Conservation (phyloP, 179 eudicot species). For the Spergularia azorica region DNA sequence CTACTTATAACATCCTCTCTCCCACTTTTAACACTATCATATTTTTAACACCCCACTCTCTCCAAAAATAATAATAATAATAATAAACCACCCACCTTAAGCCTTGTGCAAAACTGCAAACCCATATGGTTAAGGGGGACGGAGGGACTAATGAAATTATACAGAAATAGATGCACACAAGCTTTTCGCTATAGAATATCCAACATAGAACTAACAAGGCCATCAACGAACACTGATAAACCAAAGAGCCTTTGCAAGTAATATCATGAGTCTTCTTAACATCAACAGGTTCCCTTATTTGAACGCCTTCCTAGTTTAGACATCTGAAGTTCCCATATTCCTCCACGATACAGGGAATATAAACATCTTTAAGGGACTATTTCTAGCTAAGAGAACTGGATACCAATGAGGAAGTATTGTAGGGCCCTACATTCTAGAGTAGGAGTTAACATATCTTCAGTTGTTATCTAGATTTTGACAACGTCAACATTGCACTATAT, state of each 20-base stretch:
- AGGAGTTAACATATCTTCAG: conserved; percentile 9
- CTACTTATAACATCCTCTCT: no score
- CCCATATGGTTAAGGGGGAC: no score
- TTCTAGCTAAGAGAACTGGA: not conserved
- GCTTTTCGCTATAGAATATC: not conserved
- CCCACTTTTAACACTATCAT: no score
- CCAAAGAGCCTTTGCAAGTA: not conserved
- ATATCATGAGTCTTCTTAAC: not conserved
- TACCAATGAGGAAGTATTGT: not conserved
- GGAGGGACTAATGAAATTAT: no score
- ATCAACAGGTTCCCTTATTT: not conserved
- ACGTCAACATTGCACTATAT: not conserved
- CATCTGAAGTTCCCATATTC: not conserved
- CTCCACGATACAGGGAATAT: not conserved
- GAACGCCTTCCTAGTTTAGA: not conserved
- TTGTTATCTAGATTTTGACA: not conserved
- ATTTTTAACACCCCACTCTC: no score
- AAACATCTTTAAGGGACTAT: not conserved
- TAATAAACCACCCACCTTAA: no score
- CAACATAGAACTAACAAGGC: not conserved
- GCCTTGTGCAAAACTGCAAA: no score
- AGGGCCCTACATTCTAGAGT: not conserved
- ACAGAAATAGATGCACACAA: not conserved
- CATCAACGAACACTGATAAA: not conserved
- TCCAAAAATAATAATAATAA: no score